Percentiles rank a stretch among this genome's conserved stretches.
Conservation (phyloP, 176 grass and related monocot species). For the Ensete glaucum region DNA sequence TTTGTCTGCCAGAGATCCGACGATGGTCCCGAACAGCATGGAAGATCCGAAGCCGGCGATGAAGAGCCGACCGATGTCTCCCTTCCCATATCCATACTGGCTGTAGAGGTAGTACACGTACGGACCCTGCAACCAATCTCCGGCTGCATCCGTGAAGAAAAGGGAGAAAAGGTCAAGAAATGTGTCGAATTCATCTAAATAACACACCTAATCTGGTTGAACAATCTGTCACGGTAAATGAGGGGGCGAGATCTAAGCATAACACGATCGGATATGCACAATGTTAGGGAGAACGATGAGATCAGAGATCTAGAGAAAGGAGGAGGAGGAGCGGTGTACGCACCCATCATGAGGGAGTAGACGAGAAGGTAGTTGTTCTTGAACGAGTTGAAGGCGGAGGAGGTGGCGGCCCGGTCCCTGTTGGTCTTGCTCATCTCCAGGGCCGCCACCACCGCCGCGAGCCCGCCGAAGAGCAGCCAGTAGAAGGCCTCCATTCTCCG, state of each 20-base stretch:
- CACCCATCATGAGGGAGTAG: conserved; percentile 23
- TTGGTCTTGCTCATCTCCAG: conserved; percentile 13
- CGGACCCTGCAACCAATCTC: conserved; percentile 20
- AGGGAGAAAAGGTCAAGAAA: background rate
- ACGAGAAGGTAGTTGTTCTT: conserved; percentile 23
- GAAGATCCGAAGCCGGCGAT: conserved; percentile 24
- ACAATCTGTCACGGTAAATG: too few species aligned
- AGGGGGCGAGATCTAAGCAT: background rate
- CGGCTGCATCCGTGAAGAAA: conserved; percentile 3
- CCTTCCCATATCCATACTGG: conserved; percentile 12
- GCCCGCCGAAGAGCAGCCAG: conserved; percentile 13
- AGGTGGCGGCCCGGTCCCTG: conserved; percentile 12
- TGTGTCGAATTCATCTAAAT: too few species aligned
- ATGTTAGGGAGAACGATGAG: background rate
- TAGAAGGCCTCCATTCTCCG: conserved; percentile 13
- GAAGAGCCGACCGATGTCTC: conserved; percentile 21
- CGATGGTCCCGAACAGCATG: conserved; percentile 19
- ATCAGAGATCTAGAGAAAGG: background rate
- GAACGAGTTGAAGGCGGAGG: conserved; percentile 17
- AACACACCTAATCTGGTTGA: background rate
- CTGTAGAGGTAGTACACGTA: conserved; percentile 23
- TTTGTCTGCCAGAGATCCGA: conserved; percentile 19
- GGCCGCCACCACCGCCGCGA: conserved; percentile 11
- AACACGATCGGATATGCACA: background rate
- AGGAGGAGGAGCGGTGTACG: background rate